Evolutionary conservation across 2,329 filamentous ascomycete genomes (phyloP).

Genomic region (Boeremia lycopersici): DNA sequence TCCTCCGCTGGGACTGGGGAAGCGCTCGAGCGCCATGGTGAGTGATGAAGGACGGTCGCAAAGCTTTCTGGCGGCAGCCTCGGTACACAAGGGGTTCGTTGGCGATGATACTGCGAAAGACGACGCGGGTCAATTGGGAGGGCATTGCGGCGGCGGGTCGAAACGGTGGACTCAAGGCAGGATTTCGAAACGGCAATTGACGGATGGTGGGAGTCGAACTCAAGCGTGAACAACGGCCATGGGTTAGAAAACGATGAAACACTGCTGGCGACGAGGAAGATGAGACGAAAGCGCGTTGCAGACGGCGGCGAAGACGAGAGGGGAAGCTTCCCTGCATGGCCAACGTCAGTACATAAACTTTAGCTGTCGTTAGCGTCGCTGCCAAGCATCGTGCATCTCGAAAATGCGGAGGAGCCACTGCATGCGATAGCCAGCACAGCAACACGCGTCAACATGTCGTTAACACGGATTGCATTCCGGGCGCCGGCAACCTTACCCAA

Average conservation of each 20-base stretch:
- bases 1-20: constrained; percentile 53
- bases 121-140: constrained; percentile 65
- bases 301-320: constrained; percentile 13
- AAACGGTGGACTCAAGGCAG: constrained; percentile 5
- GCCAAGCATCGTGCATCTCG: constrained; percentile 4
- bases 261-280: constrained; percentile 21
- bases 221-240: constrained; percentile 21
- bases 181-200: constrained; percentile 18
- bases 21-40: constrained; percentile 29
- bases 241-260: constrained; percentile 4
- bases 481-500: constrained; percentile 9
- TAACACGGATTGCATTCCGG: constrained; percentile 24
- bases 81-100: constrained; percentile 56
- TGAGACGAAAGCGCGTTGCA: constrained; percentile 18
- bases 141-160: constrained; percentile 54
- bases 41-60: constrained; percentile 27
- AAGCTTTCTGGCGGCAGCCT: constrained; percentile 49
- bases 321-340: constrained; percentile 13
- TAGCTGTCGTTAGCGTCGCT: constrained; percentile 1
- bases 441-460: constrained; percentile 29
- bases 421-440: constrained; percentile 8
- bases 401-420: constrained; percentile 1
- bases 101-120: constrained; percentile 63
- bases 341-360: constrained; percentile 8
- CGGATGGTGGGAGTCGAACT: constrained; percentile 3